These are phyloP conservation scores for Colletotrichum chrysophilum DNA, from an alignment of 2,329 filamentous ascomycete genomes.

Conservation along the genomic window DNA sequence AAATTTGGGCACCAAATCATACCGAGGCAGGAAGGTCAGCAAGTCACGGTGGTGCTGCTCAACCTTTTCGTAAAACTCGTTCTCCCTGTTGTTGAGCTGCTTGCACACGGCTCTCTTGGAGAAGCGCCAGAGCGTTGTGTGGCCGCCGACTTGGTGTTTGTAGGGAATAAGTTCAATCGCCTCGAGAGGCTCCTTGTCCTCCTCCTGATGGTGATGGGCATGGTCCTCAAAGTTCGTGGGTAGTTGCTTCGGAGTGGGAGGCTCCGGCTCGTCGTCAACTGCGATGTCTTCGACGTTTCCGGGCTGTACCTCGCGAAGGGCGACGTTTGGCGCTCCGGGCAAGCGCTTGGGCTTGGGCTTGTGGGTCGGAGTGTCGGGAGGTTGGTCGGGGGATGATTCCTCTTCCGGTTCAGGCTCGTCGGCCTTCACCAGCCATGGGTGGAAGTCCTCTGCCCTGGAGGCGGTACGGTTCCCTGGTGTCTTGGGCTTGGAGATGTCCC, in stretches of 20 bases:
- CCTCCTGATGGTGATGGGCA: conserved; percentile 55
- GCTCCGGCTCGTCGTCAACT: conserved; percentile 48
- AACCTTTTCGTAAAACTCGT: conserved; percentile 97
- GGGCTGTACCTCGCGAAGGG: conserved; percentile 33
- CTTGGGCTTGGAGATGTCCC: conserved; percentile 28
- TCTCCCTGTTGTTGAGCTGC: conserved; percentile 96
- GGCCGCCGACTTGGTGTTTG: conserved; percentile 95
- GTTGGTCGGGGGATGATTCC: conserved; percentile 13
- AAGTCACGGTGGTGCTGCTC: conserved; percentile 90
- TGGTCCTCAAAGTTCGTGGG: conserved; percentile 48
- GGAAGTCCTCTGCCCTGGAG: conserved; percentile 37
- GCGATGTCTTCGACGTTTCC: conserved; percentile 43
- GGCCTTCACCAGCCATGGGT: conserved; percentile 65
- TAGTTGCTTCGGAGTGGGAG: conserved; percentile 37
- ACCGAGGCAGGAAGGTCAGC: conserved; percentile 89
- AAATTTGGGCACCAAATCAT: conserved; percentile 27
- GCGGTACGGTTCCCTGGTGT: conserved; percentile 3
- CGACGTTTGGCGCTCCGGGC: conserved; percentile 11
- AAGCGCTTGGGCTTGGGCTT: conserved; percentile 17
- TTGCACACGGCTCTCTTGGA: conserved; percentile 96
- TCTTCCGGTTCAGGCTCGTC: conserved; percentile 51
- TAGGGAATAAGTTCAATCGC: conserved; percentile 97
- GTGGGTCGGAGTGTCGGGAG: conserved; percentile 3
- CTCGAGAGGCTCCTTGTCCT: conserved; percentile 70
- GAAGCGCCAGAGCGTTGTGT: conserved; percentile 95